These are phyloP conservation scores for Beauveria sp. DNA, from an alignment of 2,329 filamentous ascomycete genomes.

Conservation along the genomic window DNA sequence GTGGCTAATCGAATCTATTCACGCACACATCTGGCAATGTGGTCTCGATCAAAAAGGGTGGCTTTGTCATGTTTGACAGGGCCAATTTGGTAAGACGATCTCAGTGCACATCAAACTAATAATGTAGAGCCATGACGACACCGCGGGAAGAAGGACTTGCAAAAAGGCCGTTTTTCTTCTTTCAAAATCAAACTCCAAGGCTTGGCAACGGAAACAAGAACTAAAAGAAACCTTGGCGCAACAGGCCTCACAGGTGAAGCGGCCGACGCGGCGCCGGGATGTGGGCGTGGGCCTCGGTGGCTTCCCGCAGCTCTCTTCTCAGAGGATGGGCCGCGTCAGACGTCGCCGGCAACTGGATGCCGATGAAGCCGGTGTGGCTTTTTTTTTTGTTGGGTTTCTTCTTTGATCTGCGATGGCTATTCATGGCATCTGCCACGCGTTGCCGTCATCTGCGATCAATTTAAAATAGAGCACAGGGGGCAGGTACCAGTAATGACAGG, in stretches of 20 bases:
- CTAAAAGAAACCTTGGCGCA: background rate
- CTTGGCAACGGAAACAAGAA: background rate
- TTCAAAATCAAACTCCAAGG: background rate
- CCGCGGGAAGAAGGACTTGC: background rate
- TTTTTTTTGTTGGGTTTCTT: background rate
- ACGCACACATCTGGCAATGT: too few relatives aligned
- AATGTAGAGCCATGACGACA: background rate
- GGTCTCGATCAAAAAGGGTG: too few relatives aligned
- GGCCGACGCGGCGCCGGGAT: background rate
- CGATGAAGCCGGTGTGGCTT: slow-evolving; percentile 3
- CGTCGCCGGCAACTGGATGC: background rate
- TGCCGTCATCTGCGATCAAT: background rate
- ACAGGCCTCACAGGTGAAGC: background rate
- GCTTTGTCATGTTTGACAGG: too few relatives aligned
- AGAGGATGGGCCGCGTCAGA: background rate
- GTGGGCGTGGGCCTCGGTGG: background rate
- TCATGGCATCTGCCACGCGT: background rate
- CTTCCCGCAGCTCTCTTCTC: background rate
- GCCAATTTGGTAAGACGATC: too few relatives aligned
- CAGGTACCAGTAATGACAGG: too few relatives aligned
- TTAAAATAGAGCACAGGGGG: too few relatives aligned
- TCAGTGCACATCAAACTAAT: too few relatives aligned
- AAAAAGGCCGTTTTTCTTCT: background rate
- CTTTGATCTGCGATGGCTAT: too few relatives aligned
- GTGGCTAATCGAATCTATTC: too few relatives aligned